Evolutionary conservation across 768 basidiomycete species (phyloP), one percentile per base, ranked within the genome.

Genomic region (Udeniomyces megalosporus): DNA sequence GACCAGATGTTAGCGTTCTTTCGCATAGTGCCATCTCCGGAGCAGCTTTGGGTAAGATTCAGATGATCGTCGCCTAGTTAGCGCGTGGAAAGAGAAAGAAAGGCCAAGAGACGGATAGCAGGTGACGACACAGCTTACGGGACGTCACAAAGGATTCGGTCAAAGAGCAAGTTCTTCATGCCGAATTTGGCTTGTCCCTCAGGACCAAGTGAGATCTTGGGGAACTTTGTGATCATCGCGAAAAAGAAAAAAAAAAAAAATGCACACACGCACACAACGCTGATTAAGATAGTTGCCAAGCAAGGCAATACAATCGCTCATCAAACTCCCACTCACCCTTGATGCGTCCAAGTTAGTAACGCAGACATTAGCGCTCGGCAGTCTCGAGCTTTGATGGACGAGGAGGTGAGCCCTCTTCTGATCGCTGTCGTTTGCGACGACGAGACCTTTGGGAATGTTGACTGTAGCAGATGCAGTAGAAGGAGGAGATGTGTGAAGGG

Each of bases 1-100:
- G 85, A 86, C 95, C 95, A 99, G 45, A 99, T 95, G 0, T 84
- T 86, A 15, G 86, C 72, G 71, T 99, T 99, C 78, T 99, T 99
- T 66, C 95, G 76, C 61, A 96, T 73, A 0, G 95, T 99, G 0
- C 93, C 95, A 71, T 99, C 95, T 4, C 95, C 95, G 68, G 88
- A 91, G 71, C 95, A 74, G 50, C 72, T 74, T 61, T 29, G 17
- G n/a, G 20, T 12, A 2, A 24, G 29, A n/a, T n/a, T n/a, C n/a
- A n/a, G n/a, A n/a, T n/a, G n/a, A n/a, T n/a, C n/a, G n/a, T n/a
- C n/a, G n/a, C n/a, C n/a, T n/a, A n/a, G n/a, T n/a, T n/a, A n/a
- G n/a, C n/a, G n/a, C n/a, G n/a, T n/a, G 24, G 4, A 1, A 56
- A 67, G 50, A 65, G 67, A 60, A 14, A 8, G 2, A 56, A 56